phyloP scores from a whole-genome alignment of 305 asterid genomes.

The Fraxinus nigra region DNA sequence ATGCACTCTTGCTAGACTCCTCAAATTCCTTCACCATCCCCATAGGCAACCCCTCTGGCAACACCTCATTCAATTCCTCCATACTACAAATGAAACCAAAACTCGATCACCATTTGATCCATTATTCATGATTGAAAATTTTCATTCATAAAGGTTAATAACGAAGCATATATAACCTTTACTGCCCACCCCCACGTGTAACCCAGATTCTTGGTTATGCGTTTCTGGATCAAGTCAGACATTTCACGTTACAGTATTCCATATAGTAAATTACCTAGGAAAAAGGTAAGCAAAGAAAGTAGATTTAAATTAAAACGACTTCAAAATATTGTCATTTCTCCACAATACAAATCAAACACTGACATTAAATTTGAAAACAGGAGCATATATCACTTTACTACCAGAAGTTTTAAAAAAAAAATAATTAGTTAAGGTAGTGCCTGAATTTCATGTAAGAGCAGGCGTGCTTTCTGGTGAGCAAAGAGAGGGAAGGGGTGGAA shows the following conservation, averaged over 20 bases:
- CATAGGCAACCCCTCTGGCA: constrained; percentile 80
- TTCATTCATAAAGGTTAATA: neutral
- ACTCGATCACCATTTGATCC: constrained; percentile 12
- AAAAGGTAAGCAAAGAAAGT: neutral
- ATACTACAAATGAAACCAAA: constrained; percentile 40
- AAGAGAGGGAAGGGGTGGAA: constrained; percentile 46
- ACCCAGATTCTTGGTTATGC: too few species aligned
- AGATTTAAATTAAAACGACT: neutral
- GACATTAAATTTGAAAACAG: neutral
- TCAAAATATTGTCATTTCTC: neutral
- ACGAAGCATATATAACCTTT: neutral
- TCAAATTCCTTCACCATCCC: constrained; percentile 92
- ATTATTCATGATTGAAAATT: constrained; percentile 2
- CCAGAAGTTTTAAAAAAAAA: neutral
- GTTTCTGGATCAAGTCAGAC: too few species aligned
- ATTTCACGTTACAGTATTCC: neutral
- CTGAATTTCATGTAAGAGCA: constrained; percentile 73
- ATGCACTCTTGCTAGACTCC: constrained; percentile 71
- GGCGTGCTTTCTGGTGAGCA: constrained; percentile 49
- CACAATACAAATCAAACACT: neutral
- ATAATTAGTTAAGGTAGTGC: constrained; percentile 21
- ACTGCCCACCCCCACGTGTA: too few species aligned
- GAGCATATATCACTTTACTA: neutral
- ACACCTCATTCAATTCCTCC: constrained; percentile 54
- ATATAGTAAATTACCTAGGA: neutral